Base-by-base conservation (phyloP, 306 rosid genomes). In the Rosa chinensis region DNA sequence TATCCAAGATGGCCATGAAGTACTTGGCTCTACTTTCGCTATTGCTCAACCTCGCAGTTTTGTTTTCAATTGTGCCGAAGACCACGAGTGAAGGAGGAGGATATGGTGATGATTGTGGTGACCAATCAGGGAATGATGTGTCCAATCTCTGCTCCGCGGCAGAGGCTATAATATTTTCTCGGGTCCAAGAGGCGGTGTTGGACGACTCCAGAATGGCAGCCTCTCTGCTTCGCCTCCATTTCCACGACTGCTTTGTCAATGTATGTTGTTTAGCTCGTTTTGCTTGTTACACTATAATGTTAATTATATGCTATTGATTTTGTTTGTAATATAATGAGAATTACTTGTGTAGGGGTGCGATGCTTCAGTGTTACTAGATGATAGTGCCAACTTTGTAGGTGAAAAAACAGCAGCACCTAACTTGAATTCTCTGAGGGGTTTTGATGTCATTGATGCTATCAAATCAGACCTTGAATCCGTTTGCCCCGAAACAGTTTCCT, bases 231-330 rank as follows among this genome's bases (percentile, higher is more conserved):
- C 90, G 93, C 66, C 97, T 92, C 37, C 99, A 94, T 74, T 95
- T 95, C 77, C 95, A 92, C 35, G 98, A 92, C 66, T 95, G 98
- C 85, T 91, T 95, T 81, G 99, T 90, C 75, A 91, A 93, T 89
- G 99, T 87, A 93, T 80, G 94, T 58, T 78, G 9, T 59, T 63
- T 37, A 39, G 23, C 45, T 58, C 77, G 9, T 59, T 63, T 37
- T 17, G 23, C 45, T 48, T 2, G 4, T 44, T 23, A 20, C 45
- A 11, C 14, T 66, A 8, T 18, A 8, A 0, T 18, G n/a, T 16
- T 25, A 25, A 25, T 25, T 18, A 0, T 5, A 47, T 4, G 28
- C 5, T 49, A 0, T 77, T 4, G 3, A 17, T 49, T 17, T 16
- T 42, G 47, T 48, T 70, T 44, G 20, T 75, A 28, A 70, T 52